A percentile compares a stretch with the other conserved stretches of the same genome.
phyloP scores from a whole-genome alignment of 1,284 basidiomycete species.

The Microbotryum saponariae region DNA sequence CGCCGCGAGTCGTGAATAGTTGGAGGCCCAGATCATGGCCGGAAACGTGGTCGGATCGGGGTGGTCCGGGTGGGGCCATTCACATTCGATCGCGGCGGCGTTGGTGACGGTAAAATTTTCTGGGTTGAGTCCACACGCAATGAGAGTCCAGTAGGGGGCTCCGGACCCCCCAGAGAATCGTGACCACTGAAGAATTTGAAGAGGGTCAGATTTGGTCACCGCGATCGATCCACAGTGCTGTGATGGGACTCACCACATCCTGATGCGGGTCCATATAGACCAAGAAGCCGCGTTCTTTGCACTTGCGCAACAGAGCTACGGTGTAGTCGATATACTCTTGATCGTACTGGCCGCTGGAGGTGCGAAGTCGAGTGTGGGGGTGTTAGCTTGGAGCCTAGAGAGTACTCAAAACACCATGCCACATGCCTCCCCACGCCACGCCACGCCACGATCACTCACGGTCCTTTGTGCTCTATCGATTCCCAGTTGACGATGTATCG shows the following conservation, averaged over 20 bases:
- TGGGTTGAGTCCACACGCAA: constrained; percentile 85
- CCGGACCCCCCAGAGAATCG: constrained; percentile 94
- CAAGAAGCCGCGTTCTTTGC: constrained; percentile 87
- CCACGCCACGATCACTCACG: constrained; percentile 53
- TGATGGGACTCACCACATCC: constrained; percentile 63
- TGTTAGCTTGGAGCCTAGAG: background rate
- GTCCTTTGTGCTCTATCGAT: constrained; percentile 82
- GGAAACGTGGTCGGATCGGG: constrained; percentile 69
- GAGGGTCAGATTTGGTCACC: background rate
- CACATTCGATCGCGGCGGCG: constrained; percentile 77
- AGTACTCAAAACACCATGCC: background rate
- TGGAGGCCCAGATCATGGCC: constrained; percentile 94
- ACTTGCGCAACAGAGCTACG: constrained; percentile 73
- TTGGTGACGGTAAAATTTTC: constrained; percentile 74
- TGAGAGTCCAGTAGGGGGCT: constrained; percentile 89
- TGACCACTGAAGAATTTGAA: constrained; percentile 63
- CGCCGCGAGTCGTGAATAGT: constrained; percentile 78
- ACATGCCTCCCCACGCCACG: background rate
- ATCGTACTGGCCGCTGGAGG: constrained; percentile 74
- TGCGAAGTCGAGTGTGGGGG: constrained; percentile 2
- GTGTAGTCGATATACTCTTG: constrained; percentile 88
- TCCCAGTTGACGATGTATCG: constrained; percentile 93
- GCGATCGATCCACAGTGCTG: background rate
- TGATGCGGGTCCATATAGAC: constrained; percentile 95
- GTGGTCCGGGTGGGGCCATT: constrained; percentile 60